Base-by-base conservation (phyloP, 225 moss, liverwort and hornwort species). In the Neckera pumila region DNA sequence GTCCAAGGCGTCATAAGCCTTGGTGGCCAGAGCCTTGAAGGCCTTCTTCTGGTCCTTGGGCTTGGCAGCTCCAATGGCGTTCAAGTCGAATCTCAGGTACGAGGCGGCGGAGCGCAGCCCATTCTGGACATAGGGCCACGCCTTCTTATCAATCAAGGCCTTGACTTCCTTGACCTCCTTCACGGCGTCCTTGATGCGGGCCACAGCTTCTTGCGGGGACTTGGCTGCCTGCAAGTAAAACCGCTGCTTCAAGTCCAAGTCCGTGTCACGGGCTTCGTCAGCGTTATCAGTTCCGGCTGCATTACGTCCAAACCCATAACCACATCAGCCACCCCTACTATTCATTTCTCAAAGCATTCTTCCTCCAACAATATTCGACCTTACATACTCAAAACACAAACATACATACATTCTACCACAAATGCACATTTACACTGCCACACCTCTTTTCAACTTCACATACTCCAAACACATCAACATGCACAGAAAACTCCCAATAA, bases 51-150 rank as follows among this genome's bases (percentile, higher is more conserved):
- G 92, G 0, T 91, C 89, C 92, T 90, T 96, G 56, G 93, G 70
- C 91, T 96, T 97, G 6, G 97, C 81, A 23, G 93, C 73, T 14
- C 92, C 93, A 53, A 99, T 87, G 38, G 86, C 89, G 73, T 86
- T 90, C 85, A 99, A 81, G 85, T 99, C 98, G 70, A 30, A 97
- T 31, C 95, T 92, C 88, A 99, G 88, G 88, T 93, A 94, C 5
- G 86, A 82, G 3, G 97, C 97, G 71, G 92, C 86, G 53, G 91
- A 91, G 51, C 98, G 96, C 40, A 99, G 96, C 10, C 95, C 98
- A 49, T 97, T 97, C 89, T 93, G 92, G 25, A 99, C 95, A 40
- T 97, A 99, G 2, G 97, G 97, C 98, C 98, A 99, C 7, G 98
- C 98, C 92, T 96, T 96, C 91, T 79, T 97, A 54, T 95, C 97